Evolutionary conservation across 2,329 filamentous ascomycete species (phyloP).

Genomic region (Aspergillus ochraceus): DNA sequence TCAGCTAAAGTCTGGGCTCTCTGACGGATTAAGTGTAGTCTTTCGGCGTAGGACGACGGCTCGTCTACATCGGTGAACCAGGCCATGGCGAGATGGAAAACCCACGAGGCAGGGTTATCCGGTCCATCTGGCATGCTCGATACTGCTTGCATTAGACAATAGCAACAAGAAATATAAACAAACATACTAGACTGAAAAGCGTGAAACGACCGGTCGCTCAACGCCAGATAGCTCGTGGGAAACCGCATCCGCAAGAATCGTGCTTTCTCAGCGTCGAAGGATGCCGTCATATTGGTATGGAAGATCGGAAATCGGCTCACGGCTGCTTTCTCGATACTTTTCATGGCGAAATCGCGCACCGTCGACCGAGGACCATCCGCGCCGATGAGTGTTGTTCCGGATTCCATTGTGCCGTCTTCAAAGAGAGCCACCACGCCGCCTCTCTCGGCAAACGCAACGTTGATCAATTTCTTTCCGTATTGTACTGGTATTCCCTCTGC

Average conservation of each 20-base stretch:
- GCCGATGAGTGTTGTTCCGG: conserved; percentile 1
- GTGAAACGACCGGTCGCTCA: conserved; percentile 10
- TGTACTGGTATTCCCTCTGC: conserved; percentile 4
- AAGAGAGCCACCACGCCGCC: not conserved
- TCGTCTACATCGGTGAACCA: conserved; percentile 6
- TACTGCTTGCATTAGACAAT: not conserved
- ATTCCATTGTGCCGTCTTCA: not conserved
- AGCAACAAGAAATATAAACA: not conserved
- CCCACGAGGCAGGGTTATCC: conserved; percentile 7
- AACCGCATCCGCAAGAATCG: conserved; percentile 4
- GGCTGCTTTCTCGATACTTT: not conserved
- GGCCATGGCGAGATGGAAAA: conserved; percentile 11
- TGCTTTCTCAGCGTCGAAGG: conserved; percentile 6
- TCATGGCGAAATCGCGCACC: conserved; percentile 4
- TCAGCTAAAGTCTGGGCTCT: conserved; percentile 4
- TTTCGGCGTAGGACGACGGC: not conserved
- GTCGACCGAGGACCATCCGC: conserved; percentile 2
- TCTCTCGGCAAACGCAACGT: conserved; percentile 7
- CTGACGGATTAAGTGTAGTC: conserved; percentile 3
- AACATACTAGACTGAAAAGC: conserved; percentile 11
- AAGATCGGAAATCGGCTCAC: conserved; percentile 13
- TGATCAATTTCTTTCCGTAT: conserved; percentile 5
- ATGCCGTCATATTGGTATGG: conserved; percentile 11
- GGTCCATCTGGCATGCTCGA: conserved; percentile 10
- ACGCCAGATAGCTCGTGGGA: conserved; percentile 9